phyloP scores from a whole-genome alignment of 805 yeast genomes.

The Candida chauliodis region DNA sequence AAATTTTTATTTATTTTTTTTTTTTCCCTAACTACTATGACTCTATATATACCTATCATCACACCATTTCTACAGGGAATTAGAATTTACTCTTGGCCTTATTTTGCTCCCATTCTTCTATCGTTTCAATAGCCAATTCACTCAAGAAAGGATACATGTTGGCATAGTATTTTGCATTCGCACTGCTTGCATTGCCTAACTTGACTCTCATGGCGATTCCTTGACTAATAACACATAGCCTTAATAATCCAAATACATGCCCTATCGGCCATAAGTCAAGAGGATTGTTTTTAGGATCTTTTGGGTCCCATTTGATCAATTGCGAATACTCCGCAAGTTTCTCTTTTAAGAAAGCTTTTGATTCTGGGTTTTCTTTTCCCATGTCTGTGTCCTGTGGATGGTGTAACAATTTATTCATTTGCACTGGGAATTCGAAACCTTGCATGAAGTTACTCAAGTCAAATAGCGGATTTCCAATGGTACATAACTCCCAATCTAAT shows the following conservation, averaged over 20 bases:
- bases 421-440: conserved; percentile 46
- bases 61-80: not conserved
- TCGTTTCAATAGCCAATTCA: conserved; percentile 23
- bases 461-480: conserved; percentile 62
- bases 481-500: conserved; percentile 65
- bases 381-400: conserved; percentile 25
- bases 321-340: conserved; percentile 26
- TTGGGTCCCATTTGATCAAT: conserved; percentile 26
- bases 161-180: conserved; percentile 43
- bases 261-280: conserved; percentile 48
- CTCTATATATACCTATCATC: not conserved
- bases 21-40: not conserved
- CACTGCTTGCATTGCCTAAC: conserved; percentile 52
- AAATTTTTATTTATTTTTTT: not conserved
- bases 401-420: conserved; percentile 28
- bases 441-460: conserved; percentile 58
- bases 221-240: conserved; percentile 56
- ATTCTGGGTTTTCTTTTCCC: conserved; percentile 30
- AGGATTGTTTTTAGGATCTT: conserved; percentile 41
- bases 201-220: conserved; percentile 57
- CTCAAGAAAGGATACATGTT: conserved; percentile 30
- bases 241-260: conserved; percentile 50
- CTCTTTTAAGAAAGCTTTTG: conserved; percentile 17
- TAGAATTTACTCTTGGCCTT: conserved; percentile 1
- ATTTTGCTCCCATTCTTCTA: conserved; percentile 7